Conservation (phyloP, 306 rosid species). For the Acacia confusa region DNA sequence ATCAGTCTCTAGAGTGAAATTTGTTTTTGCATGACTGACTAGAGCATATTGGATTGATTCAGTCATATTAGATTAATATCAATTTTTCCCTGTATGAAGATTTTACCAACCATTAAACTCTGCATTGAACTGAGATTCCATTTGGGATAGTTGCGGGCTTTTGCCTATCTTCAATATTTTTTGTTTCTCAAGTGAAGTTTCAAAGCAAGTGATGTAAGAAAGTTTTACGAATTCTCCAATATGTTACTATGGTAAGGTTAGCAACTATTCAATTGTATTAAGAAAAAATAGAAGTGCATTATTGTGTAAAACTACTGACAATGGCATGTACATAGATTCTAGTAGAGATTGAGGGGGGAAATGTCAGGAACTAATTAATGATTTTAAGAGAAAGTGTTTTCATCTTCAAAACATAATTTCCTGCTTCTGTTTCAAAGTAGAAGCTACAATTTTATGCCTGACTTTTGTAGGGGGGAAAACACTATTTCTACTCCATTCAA, state of each 20-base stretch:
- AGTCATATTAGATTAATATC: constrained; percentile 11
- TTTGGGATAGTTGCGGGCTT: not conserved
- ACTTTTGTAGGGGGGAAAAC: not conserved
- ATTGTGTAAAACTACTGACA: not conserved
- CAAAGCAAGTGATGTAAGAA: not conserved
- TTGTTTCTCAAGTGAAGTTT: not conserved
- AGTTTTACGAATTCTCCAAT: not conserved
- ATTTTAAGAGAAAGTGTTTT: not conserved
- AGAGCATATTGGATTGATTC: constrained; percentile 5
- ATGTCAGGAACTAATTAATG: not conserved
- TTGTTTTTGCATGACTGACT: constrained; percentile 9
- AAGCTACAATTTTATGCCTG: not conserved
- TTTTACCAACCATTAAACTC: constrained; percentile 16
- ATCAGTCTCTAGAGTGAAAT: constrained; percentile 37
- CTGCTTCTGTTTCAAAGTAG: not conserved
- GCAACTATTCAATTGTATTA: not conserved
- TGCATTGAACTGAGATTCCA: not conserved
- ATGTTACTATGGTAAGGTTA: not conserved
- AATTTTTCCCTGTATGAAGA: not conserved
- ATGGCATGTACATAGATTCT: not conserved
- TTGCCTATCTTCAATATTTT: not conserved
- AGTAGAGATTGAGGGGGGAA: not conserved
- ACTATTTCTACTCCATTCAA: not conserved
- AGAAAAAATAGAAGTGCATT: not conserved
- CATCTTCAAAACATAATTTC: not conserved